Evolutionary conservation across 805 yeast species (phyloP), one percentile per base, ranked within the genome.

Genomic region (Ogataea parapolymorpha): DNA sequence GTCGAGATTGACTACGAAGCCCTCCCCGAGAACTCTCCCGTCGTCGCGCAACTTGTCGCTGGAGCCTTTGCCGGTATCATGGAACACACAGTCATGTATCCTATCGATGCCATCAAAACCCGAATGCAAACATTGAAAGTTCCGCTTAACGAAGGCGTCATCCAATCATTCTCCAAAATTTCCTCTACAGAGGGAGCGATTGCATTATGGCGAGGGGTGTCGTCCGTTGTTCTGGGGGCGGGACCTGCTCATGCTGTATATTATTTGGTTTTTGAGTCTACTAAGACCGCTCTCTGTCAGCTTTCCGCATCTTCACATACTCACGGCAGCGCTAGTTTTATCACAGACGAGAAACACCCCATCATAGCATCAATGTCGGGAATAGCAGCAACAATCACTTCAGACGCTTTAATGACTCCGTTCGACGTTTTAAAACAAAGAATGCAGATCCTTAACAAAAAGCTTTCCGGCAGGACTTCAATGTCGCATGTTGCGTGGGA

Each of bases 41-140:
- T 93, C 40, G 59, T 79, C 5, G 86, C 95, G 4, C 95, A 90
- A 59, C 72, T 91, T 46, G 59, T 79, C 10, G 98, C 98, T 2
- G 99, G 99, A 9, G 98, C 97, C 0, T 86, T 89, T 66, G 98
- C 99, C n/a, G 99, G 99, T 20, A 87, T 93, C 42, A 87, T 91
- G 97, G 99, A 91, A 62, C 99, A 91, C 65, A 81, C 96, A 1
- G 88, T 91, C 32, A 88, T 91, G 96, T 91, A 81, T 61, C 99
- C 99, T 2, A 80, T 91, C 29, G 99, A 91, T 62, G 91, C 95
- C n/a, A 76, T 91, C 53, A 91, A 91, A 69, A 93, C 98, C 5
- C 72, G 99, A 58, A 87, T 91, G 91, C 99, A 91, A 62, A 79
- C 82, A 39, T 40, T 56, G 26, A 52, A 58, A 45, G 46, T 61